Base-by-base conservation (phyloP, 78 protist species). In the Speleostelium caveatum region DNA sequence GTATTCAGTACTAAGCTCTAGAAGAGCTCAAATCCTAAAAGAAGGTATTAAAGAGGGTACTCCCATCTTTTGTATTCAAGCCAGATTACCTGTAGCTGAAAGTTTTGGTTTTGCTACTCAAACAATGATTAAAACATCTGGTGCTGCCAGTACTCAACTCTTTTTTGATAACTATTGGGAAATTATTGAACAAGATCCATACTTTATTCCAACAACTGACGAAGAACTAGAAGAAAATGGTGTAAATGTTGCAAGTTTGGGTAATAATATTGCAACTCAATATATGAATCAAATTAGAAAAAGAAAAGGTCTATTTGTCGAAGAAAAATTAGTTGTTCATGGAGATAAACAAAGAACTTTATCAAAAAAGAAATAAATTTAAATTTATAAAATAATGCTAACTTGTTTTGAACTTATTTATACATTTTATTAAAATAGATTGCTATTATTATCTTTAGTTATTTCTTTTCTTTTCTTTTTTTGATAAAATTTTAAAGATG, bases 301-400 rank as follows among this genome's bases (percentile, higher is more conserved):
- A 8, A 66, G 99, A 38, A 93, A 93, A 68, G 99, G 99, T 17
- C 85, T 98, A 56, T 61, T 33, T 16, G 96, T 97, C 16, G 96
- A 92, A 30, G 97, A 97, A 42, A 96, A 97, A 86, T 38, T 97
- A 0, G 99, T 98, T 17, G 95, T 92, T 77, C 68, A 67, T 17
- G 99, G 97, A 6, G 99, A 98, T 12, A 98, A 98, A 93, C 99
- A 98, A 94, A 93, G 98, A 63, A 97, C 98, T 0, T 36, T 80
- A n/a, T 58, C 86, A n/a, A 58, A 75, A 33, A 97, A 94, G 41
- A 94, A 95, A 73, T 97, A 89, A 96, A 69, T 28, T 30, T 17
- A 19, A 58, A 58, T 22, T 58, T 22, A 49, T n/a, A n/a, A n/a
- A n/a, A n/a, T n/a, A n/a, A n/a, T n/a, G n/a, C n/a, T n/a, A n/a